Percentiles rank a stretch among this genome's conserved stretches.
Evolutionary conservation across 1,284 basidiomycete species (phyloP).

Genomic region (Pseudozyma sp.): DNA sequence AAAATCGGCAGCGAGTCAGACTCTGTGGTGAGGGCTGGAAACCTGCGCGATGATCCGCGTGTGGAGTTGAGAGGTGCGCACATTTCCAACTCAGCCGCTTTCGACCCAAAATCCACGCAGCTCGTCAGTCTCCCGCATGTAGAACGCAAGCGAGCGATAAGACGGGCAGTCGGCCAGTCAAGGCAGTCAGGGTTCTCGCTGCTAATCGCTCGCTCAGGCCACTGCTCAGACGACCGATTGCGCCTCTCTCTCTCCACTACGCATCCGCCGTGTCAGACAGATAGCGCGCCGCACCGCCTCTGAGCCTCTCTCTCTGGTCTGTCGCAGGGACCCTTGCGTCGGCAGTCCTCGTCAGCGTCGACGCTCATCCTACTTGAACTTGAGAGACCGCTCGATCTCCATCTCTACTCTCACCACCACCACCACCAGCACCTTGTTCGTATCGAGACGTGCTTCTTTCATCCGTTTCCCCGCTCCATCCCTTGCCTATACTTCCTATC

Average conservation of each 20-base stretch:
- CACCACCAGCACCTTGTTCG: constrained; percentile 11
- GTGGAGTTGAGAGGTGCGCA: constrained; percentile 36
- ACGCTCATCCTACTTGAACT: constrained; percentile 21
- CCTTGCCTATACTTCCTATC: background rate
- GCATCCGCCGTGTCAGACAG: background rate
- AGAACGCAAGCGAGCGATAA: constrained; percentile 1
- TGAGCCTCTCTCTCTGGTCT: background rate
- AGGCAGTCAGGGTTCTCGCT: background rate
- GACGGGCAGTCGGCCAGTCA: background rate
- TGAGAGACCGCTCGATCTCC: constrained; percentile 4
- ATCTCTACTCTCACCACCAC: constrained; percentile 19
- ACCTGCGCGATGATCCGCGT: constrained; percentile 38
- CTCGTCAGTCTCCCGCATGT: constrained; percentile 20
- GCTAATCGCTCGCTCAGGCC: constrained; percentile 1
- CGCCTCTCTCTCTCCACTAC: constrained; percentile 1
- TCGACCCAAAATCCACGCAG: constrained; percentile 7
- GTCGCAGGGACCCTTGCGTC: constrained; percentile 3
- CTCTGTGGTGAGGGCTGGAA: background rate
- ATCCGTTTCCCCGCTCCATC: too few relatives aligned
- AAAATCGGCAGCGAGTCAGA: too few relatives aligned
- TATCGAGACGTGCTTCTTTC: too few relatives aligned
- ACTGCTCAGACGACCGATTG: constrained; percentile 29
- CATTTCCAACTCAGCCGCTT: constrained; percentile 22
- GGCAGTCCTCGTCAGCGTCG: constrained; percentile 17
- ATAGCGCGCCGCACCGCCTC: constrained; percentile 1